These are phyloP conservation scores for Chrysoporthe cubensis DNA, from an alignment of 2,329 filamentous ascomycete species.

Conservation along the genomic window DNA sequence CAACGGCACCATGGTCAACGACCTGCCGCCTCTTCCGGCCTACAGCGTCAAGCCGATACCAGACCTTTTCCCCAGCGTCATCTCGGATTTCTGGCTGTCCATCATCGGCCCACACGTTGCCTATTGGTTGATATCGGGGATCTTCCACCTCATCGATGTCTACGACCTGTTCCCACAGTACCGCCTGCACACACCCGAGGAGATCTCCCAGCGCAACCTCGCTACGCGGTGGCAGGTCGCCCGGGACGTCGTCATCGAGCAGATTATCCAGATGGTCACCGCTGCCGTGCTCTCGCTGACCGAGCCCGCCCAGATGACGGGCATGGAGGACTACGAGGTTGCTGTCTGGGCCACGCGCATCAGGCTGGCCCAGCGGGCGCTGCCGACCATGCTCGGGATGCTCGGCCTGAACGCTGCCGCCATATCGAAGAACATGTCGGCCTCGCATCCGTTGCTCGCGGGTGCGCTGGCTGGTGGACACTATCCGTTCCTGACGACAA, in stretches of 20 bases:
- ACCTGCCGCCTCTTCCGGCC: slow-evolving; percentile 82
- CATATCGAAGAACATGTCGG: slow-evolving; percentile 75
- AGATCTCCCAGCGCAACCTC: slow-evolving; percentile 85
- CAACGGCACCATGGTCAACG: slow-evolving; percentile 59
- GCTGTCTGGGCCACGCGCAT: slow-evolving; percentile 88
- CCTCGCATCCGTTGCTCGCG: slow-evolving; percentile 73
- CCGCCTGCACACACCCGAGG: slow-evolving; percentile 90
- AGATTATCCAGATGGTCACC: slow-evolving; percentile 81
- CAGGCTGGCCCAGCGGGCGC: slow-evolving; percentile 74
- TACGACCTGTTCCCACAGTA: slow-evolving; percentile 89
- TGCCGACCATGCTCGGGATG: slow-evolving; percentile 72
- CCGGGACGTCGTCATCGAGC: slow-evolving; percentile 89
- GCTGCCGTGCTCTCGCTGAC: slow-evolving; percentile 69
- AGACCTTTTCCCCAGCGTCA: slow-evolving; percentile 69
- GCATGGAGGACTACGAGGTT: slow-evolving; percentile 83
- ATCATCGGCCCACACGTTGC: slow-evolving; percentile 77
- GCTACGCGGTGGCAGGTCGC: slow-evolving; percentile 84
- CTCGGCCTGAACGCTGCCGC: slow-evolving; percentile 77
- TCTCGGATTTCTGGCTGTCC: slow-evolving; percentile 81
- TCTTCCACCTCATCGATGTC: slow-evolving; percentile 87
- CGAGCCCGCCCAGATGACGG: slow-evolving; percentile 74
- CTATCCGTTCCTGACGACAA: slow-evolving; percentile 73
- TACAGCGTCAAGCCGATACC: slow-evolving; percentile 74
- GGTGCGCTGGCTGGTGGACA: slow-evolving; percentile 78
- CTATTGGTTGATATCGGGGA: slow-evolving; percentile 85